Evolutionary conservation across 371 early-diverging fungal genomes (phyloP), one percentile per base, ranked within the genome.

Genomic region (Phascolomyces articulosus): DNA sequence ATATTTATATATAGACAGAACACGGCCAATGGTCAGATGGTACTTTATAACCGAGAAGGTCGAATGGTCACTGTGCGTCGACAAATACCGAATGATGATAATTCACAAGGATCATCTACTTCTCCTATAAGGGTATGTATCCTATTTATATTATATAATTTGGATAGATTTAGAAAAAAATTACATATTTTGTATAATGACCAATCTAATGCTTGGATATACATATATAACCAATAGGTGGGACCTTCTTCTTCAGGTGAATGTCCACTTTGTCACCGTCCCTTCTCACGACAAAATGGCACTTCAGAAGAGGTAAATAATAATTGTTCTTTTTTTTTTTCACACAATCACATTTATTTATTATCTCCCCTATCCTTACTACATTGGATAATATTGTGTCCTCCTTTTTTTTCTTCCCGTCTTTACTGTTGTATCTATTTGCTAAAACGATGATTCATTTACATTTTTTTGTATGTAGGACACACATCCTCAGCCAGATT

Each of bases 1-100:
- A n/a, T n/a, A n/a, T n/a, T n/a, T n/a, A n/a, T n/a, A n/a, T n/a
- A 21, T 69, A 85, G 85, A 21, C 78, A 75, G 7, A 80, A 83
- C 40, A 75, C 77, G 55, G 55, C 55, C 20, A 66, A 67, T 38
- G 85, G 85, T 20, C 75, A 85, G 55, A 58, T 81, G 21, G 85
- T 85, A 1, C 57, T 85, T 3, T 85, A 77, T 54, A 83, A 83
- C 58, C 72, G 70, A 40, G 74, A 79, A 59, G 75, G 62, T 51
- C 76, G 73, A 27, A 57, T 72, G 27, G 71, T 83, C 0, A 72
- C 80, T 13, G 80, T 85, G 13, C 79, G 73, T 66, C 40, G 58
- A 49, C 51, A 59, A 26, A 11, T 59, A 34, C 54, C 53, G 28
- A 40, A 21, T 13, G 48, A 62, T 21, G 21, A n/a, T 20, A 16